Conservation (phyloP, 1,139 yeast species). For the Geotrichum carabidarum region DNA sequence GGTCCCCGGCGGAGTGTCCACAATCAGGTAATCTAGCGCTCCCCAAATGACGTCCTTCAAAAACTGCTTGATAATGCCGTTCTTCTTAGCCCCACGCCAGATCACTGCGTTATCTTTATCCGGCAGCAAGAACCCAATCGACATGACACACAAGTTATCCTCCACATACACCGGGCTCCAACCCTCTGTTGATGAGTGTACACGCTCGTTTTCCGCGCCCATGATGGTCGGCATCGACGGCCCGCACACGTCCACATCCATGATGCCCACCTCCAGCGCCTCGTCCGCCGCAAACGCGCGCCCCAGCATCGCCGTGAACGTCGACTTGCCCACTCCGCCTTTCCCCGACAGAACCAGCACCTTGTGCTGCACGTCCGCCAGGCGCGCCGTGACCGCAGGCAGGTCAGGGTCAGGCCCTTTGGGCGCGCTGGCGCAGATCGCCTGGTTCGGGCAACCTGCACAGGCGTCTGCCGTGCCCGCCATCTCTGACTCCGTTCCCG, state of each 20-base stretch:
- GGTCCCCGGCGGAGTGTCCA: slow-evolving; percentile 98
- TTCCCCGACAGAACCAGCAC: slow-evolving; percentile 85
- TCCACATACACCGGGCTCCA: slow-evolving; percentile 97
- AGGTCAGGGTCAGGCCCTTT: slow-evolving; percentile 96
- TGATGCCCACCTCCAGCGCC: slow-evolving; percentile 82
- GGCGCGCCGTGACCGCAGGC: slow-evolving; percentile 64
- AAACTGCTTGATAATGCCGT: slow-evolving; percentile 87
- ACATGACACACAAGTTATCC: slow-evolving; percentile 92
- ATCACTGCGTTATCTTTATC: slow-evolving; percentile 90
- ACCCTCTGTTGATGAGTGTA: slow-evolving; percentile 86
- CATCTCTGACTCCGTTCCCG: slow-evolving; percentile 89
- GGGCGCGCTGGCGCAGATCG: slow-evolving; percentile 80
- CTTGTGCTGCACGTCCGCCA: slow-evolving; percentile 71
- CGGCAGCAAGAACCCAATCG: slow-evolving; percentile 92
- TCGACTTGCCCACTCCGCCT: slow-evolving; percentile 98
- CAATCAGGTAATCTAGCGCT: slow-evolving; percentile 76
- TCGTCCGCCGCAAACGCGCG: slow-evolving; percentile 95
- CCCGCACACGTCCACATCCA: slow-evolving; percentile 97
- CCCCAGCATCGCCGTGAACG: slow-evolving; percentile 88
- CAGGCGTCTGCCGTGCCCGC: slow-evolving; percentile 97
- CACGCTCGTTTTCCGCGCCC: slow-evolving; percentile 81
- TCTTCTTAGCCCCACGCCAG: slow-evolving; percentile 96
- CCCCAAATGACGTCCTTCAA: slow-evolving; percentile 97
- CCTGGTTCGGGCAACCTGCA: slow-evolving; percentile 89
- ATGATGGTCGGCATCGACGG: slow-evolving; percentile 94